Evolutionary conservation across 2,329 filamentous ascomycete species (phyloP), one percentile per base, ranked within the genome.

Genomic region (Talaromyces verruculosus): DNA sequence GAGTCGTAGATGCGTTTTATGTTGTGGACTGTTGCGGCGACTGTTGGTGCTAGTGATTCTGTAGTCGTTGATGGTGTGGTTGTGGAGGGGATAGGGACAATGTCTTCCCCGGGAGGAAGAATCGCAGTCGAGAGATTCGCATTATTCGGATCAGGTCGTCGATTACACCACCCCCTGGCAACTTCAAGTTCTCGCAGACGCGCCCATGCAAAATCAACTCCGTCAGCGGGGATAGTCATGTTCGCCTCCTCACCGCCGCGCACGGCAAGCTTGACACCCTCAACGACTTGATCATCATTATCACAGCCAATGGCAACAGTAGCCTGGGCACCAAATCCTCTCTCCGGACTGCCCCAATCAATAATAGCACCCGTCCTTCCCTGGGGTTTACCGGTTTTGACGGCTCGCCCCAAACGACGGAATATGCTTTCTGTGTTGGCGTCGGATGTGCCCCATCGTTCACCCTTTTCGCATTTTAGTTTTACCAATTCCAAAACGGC

Each of bases 391-490:
- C 77, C 76, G 17, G 76, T 70, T 61, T 78, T 76, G 28, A 79
- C 76, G 17, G 87, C 82, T 53, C 89, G 84, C 3, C 84, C 86
- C 3, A 99, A 84, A 10, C 94, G 88, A 71, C 89, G 91, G 82
- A 98, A 99, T 60, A 99, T 88, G 71, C 92, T 94, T 79, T 99
- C 95, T 47, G 88, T 89, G 55, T 88, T 89, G 1, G 88, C 85
- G 51, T 96, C 92, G 60, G 87, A 87, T 0, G 89, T 90, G 41
- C 92, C 95, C 91, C 93, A 99, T 28, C 83, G 79, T 69, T 91
- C 91, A 47, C 95, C 95, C 78, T 91, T 95, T 77, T 98, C 93
- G 76, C 94, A 97, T 77, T 99, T 99, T 74, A 94, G 89, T 78
- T 95, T 96, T 58, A 98, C 88, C 1, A 99, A 88, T 72, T 98